These are phyloP conservation scores for Tulasnella sp. DNA, from an alignment of 768 basidiomycete genomes.

Conservation along the genomic window DNA sequence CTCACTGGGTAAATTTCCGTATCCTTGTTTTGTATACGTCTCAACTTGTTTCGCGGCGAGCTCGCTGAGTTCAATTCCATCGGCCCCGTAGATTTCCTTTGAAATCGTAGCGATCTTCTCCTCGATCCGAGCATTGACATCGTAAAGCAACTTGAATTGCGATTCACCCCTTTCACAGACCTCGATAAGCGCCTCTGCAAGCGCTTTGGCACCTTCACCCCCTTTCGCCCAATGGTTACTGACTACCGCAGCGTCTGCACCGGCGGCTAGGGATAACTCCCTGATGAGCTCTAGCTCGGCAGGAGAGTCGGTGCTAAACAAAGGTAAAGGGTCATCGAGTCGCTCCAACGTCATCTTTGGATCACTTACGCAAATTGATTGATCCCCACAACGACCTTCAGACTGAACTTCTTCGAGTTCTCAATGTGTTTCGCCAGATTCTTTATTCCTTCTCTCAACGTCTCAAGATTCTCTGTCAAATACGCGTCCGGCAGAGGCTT, in stretches of 20 bases:
- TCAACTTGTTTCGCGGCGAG: slow-evolving; percentile 75
- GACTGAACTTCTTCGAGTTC: slow-evolving; percentile 87
- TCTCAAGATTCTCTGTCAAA: slow-evolving; percentile 82
- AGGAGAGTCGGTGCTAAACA: slow-evolving; percentile 65
- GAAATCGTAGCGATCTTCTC: slow-evolving; percentile 81
- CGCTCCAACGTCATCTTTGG: not conserved
- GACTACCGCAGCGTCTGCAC: slow-evolving; percentile 89
- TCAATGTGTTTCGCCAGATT: slow-evolving; percentile 89
- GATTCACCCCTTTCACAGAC: slow-evolving; percentile 67
- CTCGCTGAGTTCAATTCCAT: slow-evolving; percentile 77
- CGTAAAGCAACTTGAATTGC: slow-evolving; percentile 87
- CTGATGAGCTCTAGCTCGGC: slow-evolving; percentile 82
- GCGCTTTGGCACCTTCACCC: slow-evolving; percentile 74
- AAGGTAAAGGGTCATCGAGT: not conserved
- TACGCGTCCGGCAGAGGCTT: slow-evolving; percentile 90
- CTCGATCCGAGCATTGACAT: slow-evolving; percentile 66
- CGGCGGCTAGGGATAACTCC: slow-evolving; percentile 62
- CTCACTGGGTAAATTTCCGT: slow-evolving; percentile 62
- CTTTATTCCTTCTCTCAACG: slow-evolving; percentile 79
- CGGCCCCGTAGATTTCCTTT: slow-evolving; percentile 88
- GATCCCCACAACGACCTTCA: slow-evolving; percentile 93
- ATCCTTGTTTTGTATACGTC: slow-evolving; percentile 85
- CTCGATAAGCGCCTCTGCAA: slow-evolving; percentile 84
- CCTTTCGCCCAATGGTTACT: slow-evolving; percentile 98
- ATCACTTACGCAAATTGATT: slow-evolving; percentile 78